Evolutionary conservation across 208 protist species (phyloP).

Genomic region (Acanthamoeba culbertsoni): DNA sequence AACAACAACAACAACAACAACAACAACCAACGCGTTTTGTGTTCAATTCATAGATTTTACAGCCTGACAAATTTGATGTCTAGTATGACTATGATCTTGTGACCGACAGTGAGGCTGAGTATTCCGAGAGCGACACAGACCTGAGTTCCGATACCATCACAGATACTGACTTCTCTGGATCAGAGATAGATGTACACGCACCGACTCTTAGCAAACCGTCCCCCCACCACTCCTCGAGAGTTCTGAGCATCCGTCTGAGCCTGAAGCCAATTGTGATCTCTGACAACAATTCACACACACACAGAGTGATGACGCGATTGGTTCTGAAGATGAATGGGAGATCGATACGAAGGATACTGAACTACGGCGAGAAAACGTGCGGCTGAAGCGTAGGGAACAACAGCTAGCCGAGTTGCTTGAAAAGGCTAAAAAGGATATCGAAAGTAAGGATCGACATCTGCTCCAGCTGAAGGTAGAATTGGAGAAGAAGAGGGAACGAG

Average conservation of each 20-base stretch:
- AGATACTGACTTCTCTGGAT: background rate
- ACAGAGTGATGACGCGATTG: background rate
- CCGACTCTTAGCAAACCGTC: too few species aligned
- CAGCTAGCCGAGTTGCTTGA: background rate
- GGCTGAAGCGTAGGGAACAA: background rate
- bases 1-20: too few species aligned
- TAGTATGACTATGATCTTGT: background rate
- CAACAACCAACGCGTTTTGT: too few species aligned
- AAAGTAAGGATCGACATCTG: background rate
- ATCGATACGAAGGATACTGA: background rate
- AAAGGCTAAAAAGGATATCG: background rate
- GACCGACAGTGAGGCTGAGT: background rate
- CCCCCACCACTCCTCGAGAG: too few species aligned
- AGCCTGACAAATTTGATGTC: background rate
- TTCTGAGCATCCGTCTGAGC: too few species aligned
- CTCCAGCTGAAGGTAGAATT: slow-evolving; percentile 11
- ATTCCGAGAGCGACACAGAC: background rate
- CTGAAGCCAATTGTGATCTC: too few species aligned
- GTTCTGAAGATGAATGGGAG: background rate
- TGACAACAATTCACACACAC: too few species aligned
- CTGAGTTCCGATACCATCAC: background rate
- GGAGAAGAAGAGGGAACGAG: background rate
- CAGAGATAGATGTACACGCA: background rate
- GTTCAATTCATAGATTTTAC: background rate
- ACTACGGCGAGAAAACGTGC: background rate